Evolutionary conservation across 768 basidiomycete species (phyloP).

Genomic region (Lenzites betulinus): DNA sequence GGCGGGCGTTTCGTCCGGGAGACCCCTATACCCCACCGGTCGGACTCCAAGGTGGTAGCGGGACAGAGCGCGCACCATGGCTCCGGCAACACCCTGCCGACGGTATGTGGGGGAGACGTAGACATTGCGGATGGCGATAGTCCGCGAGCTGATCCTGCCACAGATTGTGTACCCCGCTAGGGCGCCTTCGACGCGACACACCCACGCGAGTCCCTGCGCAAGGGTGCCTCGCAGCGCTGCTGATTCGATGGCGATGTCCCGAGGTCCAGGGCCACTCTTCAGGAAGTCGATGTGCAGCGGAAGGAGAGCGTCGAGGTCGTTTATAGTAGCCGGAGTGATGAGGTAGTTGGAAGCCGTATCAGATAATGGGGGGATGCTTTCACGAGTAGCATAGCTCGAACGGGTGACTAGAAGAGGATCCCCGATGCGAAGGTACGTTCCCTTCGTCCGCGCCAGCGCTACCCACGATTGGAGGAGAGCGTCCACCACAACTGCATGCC

Average conservation of each 20-base stretch:
- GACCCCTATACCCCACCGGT: constrained; percentile 8
- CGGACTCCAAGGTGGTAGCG: constrained; percentile 24
- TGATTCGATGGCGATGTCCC: background rate
- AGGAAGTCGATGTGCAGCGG: background rate
- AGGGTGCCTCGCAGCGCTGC: background rate
- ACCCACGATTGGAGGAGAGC: background rate
- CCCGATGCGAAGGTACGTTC: background rate
- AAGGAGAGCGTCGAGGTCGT: background rate
- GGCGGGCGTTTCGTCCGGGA: background rate
- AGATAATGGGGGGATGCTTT: background rate
- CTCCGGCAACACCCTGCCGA: constrained; percentile 23
- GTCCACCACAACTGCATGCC: background rate
- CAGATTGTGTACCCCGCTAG: background rate
- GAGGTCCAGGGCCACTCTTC: background rate
- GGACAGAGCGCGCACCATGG: constrained; percentile 19
- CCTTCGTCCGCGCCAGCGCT: background rate
- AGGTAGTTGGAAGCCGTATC: background rate
- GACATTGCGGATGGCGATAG: constrained; percentile 24
- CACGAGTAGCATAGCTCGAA: constrained; percentile 7
- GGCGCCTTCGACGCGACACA: background rate
- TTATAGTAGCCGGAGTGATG: background rate
- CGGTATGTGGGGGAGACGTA: constrained; percentile 21
- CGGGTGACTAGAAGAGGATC: background rate
- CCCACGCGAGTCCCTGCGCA: background rate
- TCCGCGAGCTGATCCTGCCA: background rate